Evolutionary conservation across 1,139 yeast genomes (phyloP), one percentile per base, ranked within the genome.

Genomic region (Barnettozyma hawaiiensis): DNA sequence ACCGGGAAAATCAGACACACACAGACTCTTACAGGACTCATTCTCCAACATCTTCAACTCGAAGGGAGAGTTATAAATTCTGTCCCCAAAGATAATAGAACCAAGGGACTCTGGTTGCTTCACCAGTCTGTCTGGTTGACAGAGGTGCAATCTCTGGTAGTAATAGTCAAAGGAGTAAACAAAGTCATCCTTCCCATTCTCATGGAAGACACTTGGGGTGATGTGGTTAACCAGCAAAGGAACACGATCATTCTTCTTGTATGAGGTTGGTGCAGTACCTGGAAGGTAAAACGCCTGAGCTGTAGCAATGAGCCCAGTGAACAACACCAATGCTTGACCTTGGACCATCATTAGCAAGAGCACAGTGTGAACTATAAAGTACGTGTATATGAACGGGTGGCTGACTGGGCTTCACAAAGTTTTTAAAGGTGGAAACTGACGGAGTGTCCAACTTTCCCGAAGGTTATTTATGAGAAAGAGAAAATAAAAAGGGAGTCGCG

Each of bases 251-350:
- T 82, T 89, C 48, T 75, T 69, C 40, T 75, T 71, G 60, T 90
- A 92, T 45, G 90, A 83, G 1, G 94, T 85, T 16, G 98, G 97
- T 0, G 97, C 95, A 24, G 89, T 94, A 11, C 97, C 97, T 0
- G 97, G 97, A 48, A 92, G 70, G 61, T 90, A 90, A 65, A 90
- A 90, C 3, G 81, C 95, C 33, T 44, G 40, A 4, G 34, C 34
- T 7, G 23, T 11, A 11, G 31, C 20, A 18, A 31, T 4, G 12
- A 42, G 34, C 16, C 37, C 43, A 10, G 39, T 39, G 8, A 40
- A 14, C 5, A 27, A 18, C 8, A 21, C 22, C 21, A 40, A 9
- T 18, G 16, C 12, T 22, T 37, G 43, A 33, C 20, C 32, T 14
- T 34, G 26, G 18, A 32, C 22, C 44, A 43, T 34, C 23, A 21